phyloP scores from a whole-genome alignment of 345 rosid genomes.

The Punica granatum region DNA sequence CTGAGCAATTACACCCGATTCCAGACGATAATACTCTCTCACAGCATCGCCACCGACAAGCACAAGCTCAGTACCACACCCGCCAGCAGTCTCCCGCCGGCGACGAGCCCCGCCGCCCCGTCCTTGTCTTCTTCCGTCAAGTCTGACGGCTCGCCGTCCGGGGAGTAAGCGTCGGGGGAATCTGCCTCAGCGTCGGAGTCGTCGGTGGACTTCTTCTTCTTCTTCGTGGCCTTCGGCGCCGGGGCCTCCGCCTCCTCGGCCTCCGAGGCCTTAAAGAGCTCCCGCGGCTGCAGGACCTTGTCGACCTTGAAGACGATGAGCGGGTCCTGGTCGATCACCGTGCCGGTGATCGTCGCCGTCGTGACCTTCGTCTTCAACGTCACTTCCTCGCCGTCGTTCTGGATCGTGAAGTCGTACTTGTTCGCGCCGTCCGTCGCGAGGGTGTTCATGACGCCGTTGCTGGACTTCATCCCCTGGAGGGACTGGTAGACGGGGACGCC shows the following conservation, averaged over 20 bases:
- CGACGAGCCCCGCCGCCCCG: constrained; percentile 28
- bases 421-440: constrained; percentile 81
- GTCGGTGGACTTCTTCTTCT: constrained; percentile 14
- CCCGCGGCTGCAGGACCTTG: constrained; percentile 67
- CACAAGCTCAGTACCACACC: constrained; percentile 30
- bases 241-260: constrained; percentile 39
- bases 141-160: constrained; percentile 35
- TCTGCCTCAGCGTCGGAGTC: constrained; percentile 42
- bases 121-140: constrained; percentile 34
- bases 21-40: constrained; percentile 2
- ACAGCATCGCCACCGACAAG: constrained; percentile 30
- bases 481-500: constrained; percentile 76
- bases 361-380: constrained; percentile 53
- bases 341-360: constrained; percentile 55
- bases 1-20: background rate
- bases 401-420: constrained; percentile 69
- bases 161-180: constrained; percentile 34
- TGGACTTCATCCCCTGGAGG: constrained; percentile 57
- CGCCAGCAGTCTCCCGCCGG: constrained; percentile 25
- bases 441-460: constrained; percentile 73
- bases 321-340: constrained; percentile 71
- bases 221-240: constrained; percentile 33
- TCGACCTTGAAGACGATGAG: constrained; percentile 61
- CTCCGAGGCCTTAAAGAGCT: constrained; percentile 54
- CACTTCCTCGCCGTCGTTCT: constrained; percentile 65